phyloP scores from a whole-genome alignment of 306 rosid genomes.

The Quercus agrifolia region DNA sequence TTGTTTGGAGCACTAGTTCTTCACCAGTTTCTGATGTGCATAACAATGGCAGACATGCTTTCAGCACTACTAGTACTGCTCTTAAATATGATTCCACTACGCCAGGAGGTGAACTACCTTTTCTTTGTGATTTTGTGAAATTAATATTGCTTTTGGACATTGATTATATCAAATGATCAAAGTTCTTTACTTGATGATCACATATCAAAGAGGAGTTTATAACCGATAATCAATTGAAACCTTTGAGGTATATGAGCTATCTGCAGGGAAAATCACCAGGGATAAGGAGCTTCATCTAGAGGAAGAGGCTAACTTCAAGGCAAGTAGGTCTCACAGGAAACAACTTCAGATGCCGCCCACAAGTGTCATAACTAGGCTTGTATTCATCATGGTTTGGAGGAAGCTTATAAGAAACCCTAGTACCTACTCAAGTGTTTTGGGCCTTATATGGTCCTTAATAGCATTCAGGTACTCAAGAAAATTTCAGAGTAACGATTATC shows the following conservation, averaged over 20 bases:
- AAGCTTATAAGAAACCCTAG: constrained; percentile 89
- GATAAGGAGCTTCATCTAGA: constrained; percentile 38
- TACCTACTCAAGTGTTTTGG: constrained; percentile 75
- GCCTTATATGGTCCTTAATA: constrained; percentile 75
- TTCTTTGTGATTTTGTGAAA: too few relatives aligned
- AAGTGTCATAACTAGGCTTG: constrained; percentile 80
- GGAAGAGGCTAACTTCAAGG: constrained; percentile 47
- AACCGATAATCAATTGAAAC: too few relatives aligned
- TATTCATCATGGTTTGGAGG: constrained; percentile 90
- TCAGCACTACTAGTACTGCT: not conserved
- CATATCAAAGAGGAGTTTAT: too few relatives aligned
- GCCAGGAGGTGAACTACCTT: constrained; percentile 41
- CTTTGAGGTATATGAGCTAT: constrained; percentile 41
- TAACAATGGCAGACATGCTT: constrained; percentile 12
- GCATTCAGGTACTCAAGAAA: constrained; percentile 48
- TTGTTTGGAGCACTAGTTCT: constrained; percentile 87
- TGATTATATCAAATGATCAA: too few relatives aligned
- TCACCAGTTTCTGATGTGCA: constrained; percentile 87
- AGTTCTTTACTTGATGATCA: too few relatives aligned
- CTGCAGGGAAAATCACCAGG: constrained; percentile 38
- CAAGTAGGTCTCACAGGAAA: constrained; percentile 53
- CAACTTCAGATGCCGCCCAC: constrained; percentile 82
- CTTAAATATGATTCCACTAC: constrained; percentile 37
- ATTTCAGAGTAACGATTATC: too few relatives aligned
- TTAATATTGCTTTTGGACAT: too few relatives aligned